Percentiles rank a stretch among this genome's conserved stretches.
Evolutionary conservation across 2,329 filamentous ascomycete species (phyloP).

Genomic region (Colletotrichum salicis): DNA sequence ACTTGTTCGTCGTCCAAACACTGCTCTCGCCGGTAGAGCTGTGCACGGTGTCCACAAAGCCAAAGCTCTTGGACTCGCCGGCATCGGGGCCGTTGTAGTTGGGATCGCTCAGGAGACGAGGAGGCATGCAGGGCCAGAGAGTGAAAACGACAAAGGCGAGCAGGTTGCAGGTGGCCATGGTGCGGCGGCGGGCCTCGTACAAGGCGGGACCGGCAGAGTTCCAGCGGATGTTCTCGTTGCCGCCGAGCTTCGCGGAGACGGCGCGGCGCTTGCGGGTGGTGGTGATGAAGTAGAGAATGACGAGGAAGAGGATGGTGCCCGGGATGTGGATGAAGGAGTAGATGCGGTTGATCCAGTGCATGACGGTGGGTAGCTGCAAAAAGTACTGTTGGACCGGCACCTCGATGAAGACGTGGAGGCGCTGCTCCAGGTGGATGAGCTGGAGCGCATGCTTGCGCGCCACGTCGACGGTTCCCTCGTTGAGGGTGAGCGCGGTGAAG

Average conservation of each 20-base stretch:
- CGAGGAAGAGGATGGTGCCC: slow-evolving; percentile 75
- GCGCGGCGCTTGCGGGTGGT: slow-evolving; percentile 65
- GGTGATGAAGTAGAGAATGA: slow-evolving; percentile 76
- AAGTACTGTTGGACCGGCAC: slow-evolving; percentile 67
- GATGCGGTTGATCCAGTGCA: slow-evolving; percentile 77
- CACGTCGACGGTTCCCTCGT: slow-evolving; percentile 74
- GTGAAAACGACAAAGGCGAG: slow-evolving; percentile 63
- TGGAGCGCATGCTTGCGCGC: slow-evolving; percentile 76
- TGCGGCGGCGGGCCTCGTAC: slow-evolving; percentile 67
- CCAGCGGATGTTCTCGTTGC: slow-evolving; percentile 41
- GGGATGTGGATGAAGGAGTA: slow-evolving; percentile 85
- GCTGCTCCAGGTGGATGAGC: slow-evolving; percentile 73
- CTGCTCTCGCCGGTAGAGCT: slow-evolving; percentile 61
- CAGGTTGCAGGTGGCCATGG: slow-evolving; percentile 66
- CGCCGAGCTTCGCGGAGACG: slow-evolving; percentile 40
- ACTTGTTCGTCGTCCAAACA: slow-evolving; percentile 66
- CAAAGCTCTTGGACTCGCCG: slow-evolving; percentile 66
- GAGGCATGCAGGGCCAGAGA: slow-evolving; percentile 66
- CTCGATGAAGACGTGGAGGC: slow-evolving; percentile 73
- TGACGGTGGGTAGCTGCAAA: slow-evolving; percentile 60
- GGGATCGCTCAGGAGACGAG: slow-evolving; percentile 63
- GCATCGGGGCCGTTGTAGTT: slow-evolving; percentile 65
- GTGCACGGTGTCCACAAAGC: slow-evolving; percentile 63
- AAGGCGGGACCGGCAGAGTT: slow-evolving; percentile 53
- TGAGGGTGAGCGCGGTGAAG: slow-evolving; percentile 75